Evolutionary conservation across 2,329 filamentous ascomycete species (phyloP), one percentile per base, ranked within the genome.

Genomic region (Helicocarpus griseus): DNA sequence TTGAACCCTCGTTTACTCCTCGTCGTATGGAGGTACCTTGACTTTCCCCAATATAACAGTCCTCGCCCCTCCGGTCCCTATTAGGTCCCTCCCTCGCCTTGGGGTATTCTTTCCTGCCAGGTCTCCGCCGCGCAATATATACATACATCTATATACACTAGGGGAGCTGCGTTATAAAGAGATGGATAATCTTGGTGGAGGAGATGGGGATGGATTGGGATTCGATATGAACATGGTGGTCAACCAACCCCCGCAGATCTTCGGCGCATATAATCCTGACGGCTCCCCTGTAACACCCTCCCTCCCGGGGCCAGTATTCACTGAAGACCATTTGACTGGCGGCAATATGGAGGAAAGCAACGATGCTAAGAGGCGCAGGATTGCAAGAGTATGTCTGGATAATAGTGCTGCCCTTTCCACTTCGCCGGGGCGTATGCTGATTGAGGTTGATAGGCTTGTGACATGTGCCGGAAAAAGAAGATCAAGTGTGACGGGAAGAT

Each of bases 401-500:
- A 8, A 8, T n/a, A 28, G n/a, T 9, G 13, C 22, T 14, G 9
- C 4, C 21, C 8, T 31, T 45, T 13, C 35, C 14, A 29, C 17
- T 35, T n/a, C 29, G 13, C 19, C 24, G 31, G n/a, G 31, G 44
- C 8, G 5, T 24, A n/a, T 26, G 21, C 17, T 53, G 28, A 40
- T 41, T 56, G 53, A 56, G 24, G 38, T 44, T 29, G 11, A 43
- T 61, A 90, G 87, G 89, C 89, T 48, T 95, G 89, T 73, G 90
- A 95, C 62, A 94, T 95, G 89, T 97, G 91, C 67, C 80, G 90
- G 61, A 95, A 95, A 73, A 85, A 85, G 72, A 77, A 88, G 72
- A 95, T 97, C 72, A 97, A 97, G 73, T 97, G 91, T 70, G 93
- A 97, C 66, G 91, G 93, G 59, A 95, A 94, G 73, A 82, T 95